These are phyloP conservation scores for Passiflora organensis DNA, from an alignment of 345 rosid species.

Conservation along the genomic window DNA sequence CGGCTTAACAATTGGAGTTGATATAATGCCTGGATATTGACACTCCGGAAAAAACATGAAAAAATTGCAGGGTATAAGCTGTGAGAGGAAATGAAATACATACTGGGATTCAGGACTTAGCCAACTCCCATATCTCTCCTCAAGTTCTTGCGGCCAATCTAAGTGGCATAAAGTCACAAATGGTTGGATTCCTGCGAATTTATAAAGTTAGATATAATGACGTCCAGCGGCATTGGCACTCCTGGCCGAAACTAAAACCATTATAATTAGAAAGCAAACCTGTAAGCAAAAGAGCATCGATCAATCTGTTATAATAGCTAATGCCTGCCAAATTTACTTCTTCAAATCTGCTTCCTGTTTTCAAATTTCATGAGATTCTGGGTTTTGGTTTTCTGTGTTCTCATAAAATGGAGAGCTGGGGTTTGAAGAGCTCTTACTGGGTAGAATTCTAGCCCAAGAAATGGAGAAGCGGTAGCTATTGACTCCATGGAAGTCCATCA, in stretches of 20 bases:
- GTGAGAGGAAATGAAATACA: background rate
- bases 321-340: slow-evolving; percentile 17
- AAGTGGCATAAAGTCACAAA: slow-evolving; percentile 17
- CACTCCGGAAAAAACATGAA: no score
- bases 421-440: slow-evolving; percentile 10
- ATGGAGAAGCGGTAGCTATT: slow-evolving; percentile 16
- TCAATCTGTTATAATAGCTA: slow-evolving; percentile 15
- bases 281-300: slow-evolving; percentile 14
- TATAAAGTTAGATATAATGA: background rate
- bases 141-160: slow-evolving; percentile 19
- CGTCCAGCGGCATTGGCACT: no score
- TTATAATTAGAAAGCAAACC: slow-evolving; percentile 3
- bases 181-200: slow-evolving; percentile 12
- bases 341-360: slow-evolving; percentile 20
- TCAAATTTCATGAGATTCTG: background rate
- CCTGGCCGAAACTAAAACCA: no score
- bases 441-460: slow-evolving; percentile 19
- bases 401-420: background rate
- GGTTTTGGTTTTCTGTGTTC: background rate
- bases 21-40: no score
- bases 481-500: slow-evolving; percentile 18
- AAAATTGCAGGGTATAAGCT: no score
- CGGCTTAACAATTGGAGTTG: no score
- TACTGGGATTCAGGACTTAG: slow-evolving; percentile 20
- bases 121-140: slow-evolving; percentile 15